Base-by-base conservation (phyloP, 2,329 filamentous ascomycete species). In the Colletotrichum navitas region DNA sequence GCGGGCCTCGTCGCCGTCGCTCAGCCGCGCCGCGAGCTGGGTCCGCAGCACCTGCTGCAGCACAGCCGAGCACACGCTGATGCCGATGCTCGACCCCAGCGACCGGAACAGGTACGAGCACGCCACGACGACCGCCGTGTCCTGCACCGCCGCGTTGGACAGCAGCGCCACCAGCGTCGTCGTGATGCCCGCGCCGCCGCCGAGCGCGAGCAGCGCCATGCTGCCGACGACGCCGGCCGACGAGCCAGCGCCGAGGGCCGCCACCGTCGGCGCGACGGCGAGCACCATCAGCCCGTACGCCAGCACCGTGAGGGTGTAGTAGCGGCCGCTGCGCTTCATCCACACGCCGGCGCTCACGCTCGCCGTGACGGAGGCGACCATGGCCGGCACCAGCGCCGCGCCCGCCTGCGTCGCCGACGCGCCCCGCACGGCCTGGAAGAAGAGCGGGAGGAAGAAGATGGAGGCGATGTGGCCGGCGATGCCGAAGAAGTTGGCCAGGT, bases 41-140 rank as follows among this genome's bases (percentile, higher is more conserved):
- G 82, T 82, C 21, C 92, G 85, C 26, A 95, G 83, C 3, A 86
- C 85, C 77, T 92, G 89, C 78, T 95, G 94, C 56, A 94, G 87
- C 10, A 93, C 86, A 1, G 92, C 93, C 1, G 92, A 90, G 62
- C 88, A 88, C 68, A 93, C 82, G n/a, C 91, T 92, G 66, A 94
- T 85, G 14, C 93, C 93, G 67, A 94, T 83, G 8, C 91, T 92
- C n/a, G 93, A 85, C n/a, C 93, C 93, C 0, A 95, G 84, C 1
- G 91, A 92, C 49, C 93, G 90, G 84, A 95, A 95, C 32, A 95
- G 88, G 80, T 95, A 95, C 26, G 90, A 93, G 79, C 92, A 94
- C 10, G 93, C 93, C 21, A 93, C 92, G 5, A 91, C 92, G 1
- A 95, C 88, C 2, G 93, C 92, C 73, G 92, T 90, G 74, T 95